Evolutionary conservation across 176 grass and related monocot species (phyloP), one percentile per base, ranked within the genome.

Genomic region (Themeda triandra): DNA sequence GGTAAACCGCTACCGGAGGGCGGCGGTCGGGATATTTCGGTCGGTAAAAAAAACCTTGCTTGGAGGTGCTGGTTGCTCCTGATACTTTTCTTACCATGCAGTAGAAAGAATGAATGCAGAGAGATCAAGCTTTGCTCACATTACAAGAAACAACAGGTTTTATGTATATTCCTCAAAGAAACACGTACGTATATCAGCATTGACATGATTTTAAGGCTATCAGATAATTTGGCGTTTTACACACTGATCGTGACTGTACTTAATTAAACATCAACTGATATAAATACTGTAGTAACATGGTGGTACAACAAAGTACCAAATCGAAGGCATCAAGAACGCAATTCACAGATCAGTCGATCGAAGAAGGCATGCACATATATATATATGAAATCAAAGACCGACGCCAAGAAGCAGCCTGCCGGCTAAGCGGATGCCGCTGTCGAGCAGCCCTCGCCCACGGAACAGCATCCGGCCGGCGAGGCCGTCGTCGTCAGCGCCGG

Each of bases 391-490:
- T 81, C 3, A 81, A 0, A 83, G 23, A 6, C 54, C 40, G 2
- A 88, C 17, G 4, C 74, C 86, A 54, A 78, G 32, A 8, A 88
- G 86, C 56, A 88, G 14, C 74, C 80, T 83, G 19, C 86, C 80
- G 0, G 87, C 87, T 27, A 88, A 27, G 9, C 33, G 67, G 5
- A 88, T 1, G 13, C 87, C 87, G 0, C 31, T 59, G 37, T 31
- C 72, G 37, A 87, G 39, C 3, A 87, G 71, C 6, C 71, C 86
- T 13, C 62, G 37, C 3, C 79, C 36, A 1, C 46, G 24, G 14
- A 66, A 45, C 11, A 84, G 75, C 68, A 32, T n/a, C 68, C 76
- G 59, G 9, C 66, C 37, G 27, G 32, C 51, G 72, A 37, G 14
- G 58, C 63, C 11, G 17, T 71, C 53, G 60, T 63, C 8, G 18